Evolutionary conservation across 805 yeast genomes (phyloP).

Genomic region (Cyberlindnera maclurae): DNA sequence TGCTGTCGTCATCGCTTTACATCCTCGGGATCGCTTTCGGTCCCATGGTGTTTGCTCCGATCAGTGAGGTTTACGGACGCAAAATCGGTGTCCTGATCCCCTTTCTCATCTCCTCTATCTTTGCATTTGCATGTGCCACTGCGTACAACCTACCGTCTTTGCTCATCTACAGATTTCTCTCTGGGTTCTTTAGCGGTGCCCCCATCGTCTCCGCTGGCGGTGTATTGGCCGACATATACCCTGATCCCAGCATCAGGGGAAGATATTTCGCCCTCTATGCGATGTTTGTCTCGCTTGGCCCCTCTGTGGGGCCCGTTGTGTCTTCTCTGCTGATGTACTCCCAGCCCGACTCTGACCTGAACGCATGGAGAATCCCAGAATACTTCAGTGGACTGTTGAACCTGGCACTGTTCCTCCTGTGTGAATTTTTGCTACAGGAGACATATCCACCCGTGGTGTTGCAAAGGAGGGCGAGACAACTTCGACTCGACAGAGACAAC

Average conservation of each 20-base stretch:
- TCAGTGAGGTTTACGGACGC: conserved; percentile 37
- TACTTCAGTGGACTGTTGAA: conserved; percentile 43
- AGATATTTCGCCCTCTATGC: conserved; percentile 44
- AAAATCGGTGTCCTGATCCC: conserved; percentile 38
- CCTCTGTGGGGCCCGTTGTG: conserved; percentile 40
- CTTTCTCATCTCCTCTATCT: conserved; percentile 30
- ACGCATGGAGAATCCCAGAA: conserved; percentile 51
- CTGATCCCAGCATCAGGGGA: conserved; percentile 41
- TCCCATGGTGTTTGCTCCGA: conserved; percentile 50
- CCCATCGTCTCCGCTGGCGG: conserved; percentile 58
- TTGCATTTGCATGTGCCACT: conserved; percentile 45
- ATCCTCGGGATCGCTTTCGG: conserved; percentile 65
- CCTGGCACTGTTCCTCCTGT: conserved; percentile 25
- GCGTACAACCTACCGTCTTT: conserved; percentile 43
- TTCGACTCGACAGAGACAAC: conserved; percentile 7
- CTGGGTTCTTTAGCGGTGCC: conserved; percentile 55
- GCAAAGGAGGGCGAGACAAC: conserved; percentile 7
- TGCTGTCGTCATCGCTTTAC: conserved; percentile 50
- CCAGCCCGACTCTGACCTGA: conserved; percentile 26
- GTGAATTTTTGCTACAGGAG: conserved; percentile 28
- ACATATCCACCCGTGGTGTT: conserved; percentile 12
- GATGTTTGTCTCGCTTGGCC: conserved; percentile 38
- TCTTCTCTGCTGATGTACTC: conserved; percentile 39
- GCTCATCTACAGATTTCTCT: conserved; percentile 46
- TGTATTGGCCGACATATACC: conserved; percentile 42